Evolutionary conservation across 179 eudicot species (phyloP).

Genomic region (Silene vulgaris): DNA sequence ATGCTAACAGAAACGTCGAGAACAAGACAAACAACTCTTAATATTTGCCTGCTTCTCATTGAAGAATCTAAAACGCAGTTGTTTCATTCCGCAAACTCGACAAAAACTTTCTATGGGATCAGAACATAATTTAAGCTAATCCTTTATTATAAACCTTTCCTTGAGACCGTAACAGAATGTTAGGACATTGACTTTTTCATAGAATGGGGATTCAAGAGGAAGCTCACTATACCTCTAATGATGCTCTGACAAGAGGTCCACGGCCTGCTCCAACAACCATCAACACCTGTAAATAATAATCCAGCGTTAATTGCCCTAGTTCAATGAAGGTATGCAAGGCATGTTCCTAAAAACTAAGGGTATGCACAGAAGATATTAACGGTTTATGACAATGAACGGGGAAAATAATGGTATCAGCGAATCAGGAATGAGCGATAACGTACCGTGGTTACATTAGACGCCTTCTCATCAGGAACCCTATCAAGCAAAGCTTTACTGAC

Average conservation of each 20-base stretch:
- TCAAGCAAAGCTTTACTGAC: slow-evolving; percentile 79
- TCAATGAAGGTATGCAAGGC: background rate
- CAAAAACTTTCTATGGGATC: slow-evolving; percentile 2
- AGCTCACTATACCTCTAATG: slow-evolving; percentile 56
- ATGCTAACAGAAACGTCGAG: background rate
- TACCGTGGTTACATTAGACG: slow-evolving; percentile 62
- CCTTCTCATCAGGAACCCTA: slow-evolving; percentile 67
- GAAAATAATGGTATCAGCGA: background rate
- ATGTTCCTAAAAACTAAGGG: slow-evolving; percentile 7
- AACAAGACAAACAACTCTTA: background rate
- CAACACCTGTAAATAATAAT: slow-evolving; percentile 48
- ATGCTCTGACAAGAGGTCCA: slow-evolving; percentile 94
- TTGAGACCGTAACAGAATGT: background rate
- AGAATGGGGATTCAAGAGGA: background rate
- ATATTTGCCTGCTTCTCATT: background rate
- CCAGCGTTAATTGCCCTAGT: background rate
- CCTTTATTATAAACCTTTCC: background rate
- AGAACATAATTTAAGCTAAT: background rate
- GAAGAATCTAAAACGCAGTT: background rate
- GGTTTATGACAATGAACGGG: background rate
- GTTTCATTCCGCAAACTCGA: background rate
- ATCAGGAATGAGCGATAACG: slow-evolving; percentile 23
- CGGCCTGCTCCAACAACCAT: slow-evolving; percentile 99
- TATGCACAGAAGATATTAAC: background rate
- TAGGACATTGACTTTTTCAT: background rate